Percentiles rank a stretch among this genome's conserved stretches.
Conservation (phyloP, 2,329 filamentous ascomycete species). For the Stylonectria norvegica region DNA sequence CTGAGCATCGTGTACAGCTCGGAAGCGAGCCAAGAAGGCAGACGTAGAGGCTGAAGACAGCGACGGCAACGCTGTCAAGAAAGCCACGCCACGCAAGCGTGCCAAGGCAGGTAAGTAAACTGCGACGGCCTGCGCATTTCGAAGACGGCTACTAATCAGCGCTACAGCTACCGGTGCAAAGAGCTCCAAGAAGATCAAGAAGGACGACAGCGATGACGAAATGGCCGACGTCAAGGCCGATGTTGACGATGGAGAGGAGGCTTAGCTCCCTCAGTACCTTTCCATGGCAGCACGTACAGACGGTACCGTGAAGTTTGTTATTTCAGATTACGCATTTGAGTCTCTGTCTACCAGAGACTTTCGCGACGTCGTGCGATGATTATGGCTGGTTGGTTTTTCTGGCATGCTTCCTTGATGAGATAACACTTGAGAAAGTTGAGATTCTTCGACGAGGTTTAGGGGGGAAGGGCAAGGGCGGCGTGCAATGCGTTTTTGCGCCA, state of each 20-base stretch:
- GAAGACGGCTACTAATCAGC: neutral
- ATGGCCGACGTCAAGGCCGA: conserved; percentile 14
- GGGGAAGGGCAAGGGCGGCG: too few relatives aligned
- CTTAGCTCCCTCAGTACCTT: too few relatives aligned
- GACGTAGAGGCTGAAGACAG: conserved; percentile 9
- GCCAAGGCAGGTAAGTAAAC: conserved; percentile 11
- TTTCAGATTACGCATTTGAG: too few relatives aligned
- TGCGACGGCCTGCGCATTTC: neutral
- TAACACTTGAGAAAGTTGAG: too few relatives aligned
- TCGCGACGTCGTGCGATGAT: too few relatives aligned
- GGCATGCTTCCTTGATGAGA: too few relatives aligned
- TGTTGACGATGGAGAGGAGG: conserved; percentile 1
- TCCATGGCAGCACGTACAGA: too few relatives aligned
- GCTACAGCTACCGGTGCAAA: conserved; percentile 10
- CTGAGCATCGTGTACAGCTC: conserved; percentile 13
- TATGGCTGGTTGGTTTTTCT: too few relatives aligned
- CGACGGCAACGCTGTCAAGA: conserved; percentile 9
- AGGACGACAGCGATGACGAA: conserved; percentile 9
- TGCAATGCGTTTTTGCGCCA: too few relatives aligned
- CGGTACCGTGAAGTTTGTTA: too few relatives aligned
- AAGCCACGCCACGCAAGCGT: conserved; percentile 18
- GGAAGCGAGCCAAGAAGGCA: conserved; percentile 22
- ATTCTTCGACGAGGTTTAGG: too few relatives aligned
- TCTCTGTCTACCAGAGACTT: too few relatives aligned
- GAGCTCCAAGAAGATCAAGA: conserved; percentile 16